Percentiles rank a stretch among this genome's conserved stretches.
These are phyloP conservation scores for Leccinum broughii DNA, from an alignment of 768 basidiomycete species.

Conservation along the genomic window DNA sequence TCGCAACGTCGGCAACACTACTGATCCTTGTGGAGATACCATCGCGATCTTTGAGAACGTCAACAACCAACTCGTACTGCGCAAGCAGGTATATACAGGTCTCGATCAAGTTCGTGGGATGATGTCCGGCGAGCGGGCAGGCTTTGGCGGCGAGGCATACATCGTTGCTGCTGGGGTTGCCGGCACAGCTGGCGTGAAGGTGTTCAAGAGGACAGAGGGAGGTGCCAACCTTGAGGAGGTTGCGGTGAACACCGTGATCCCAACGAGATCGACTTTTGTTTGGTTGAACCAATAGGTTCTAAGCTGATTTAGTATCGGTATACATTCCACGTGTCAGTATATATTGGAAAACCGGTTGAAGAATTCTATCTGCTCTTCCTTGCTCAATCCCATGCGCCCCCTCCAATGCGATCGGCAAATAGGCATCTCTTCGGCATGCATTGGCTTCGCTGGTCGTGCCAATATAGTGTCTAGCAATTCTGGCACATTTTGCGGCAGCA, in stretches of 20 bases:
- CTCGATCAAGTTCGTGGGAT: neutral
- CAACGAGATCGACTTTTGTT: slow-evolving; percentile 53
- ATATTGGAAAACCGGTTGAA: slow-evolving; percentile 14
- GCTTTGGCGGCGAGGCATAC: neutral
- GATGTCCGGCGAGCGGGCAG: neutral
- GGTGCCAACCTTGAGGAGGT: slow-evolving; percentile 54
- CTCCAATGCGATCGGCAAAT: slow-evolving; percentile 59
- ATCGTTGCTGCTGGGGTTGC: slow-evolving; percentile 51
- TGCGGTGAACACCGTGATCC: slow-evolving; percentile 52
- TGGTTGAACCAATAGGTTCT: slow-evolving; percentile 30
- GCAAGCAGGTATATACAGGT: slow-evolving; percentile 53
- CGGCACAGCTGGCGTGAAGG: slow-evolving; percentile 54
- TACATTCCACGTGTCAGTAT: neutral
- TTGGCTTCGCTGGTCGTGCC: slow-evolving; percentile 30
- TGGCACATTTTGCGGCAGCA: slow-evolving; percentile 59
- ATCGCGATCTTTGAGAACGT: slow-evolving; percentile 61
- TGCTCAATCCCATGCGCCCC: slow-evolving; percentile 67
- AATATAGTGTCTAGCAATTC: slow-evolving; percentile 49
- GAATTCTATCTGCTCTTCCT: slow-evolving; percentile 54
- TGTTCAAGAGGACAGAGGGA: slow-evolving; percentile 55
- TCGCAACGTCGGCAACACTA: slow-evolving; percentile 53
- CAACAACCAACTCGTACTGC: slow-evolving; percentile 37
- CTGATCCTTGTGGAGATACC: slow-evolving; percentile 56
- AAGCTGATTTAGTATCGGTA: neutral
- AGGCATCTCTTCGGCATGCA: slow-evolving; percentile 34